phyloP scores from a whole-genome alignment of 345 rosid genomes.

The Bruguiera gymnorhiza region DNA sequence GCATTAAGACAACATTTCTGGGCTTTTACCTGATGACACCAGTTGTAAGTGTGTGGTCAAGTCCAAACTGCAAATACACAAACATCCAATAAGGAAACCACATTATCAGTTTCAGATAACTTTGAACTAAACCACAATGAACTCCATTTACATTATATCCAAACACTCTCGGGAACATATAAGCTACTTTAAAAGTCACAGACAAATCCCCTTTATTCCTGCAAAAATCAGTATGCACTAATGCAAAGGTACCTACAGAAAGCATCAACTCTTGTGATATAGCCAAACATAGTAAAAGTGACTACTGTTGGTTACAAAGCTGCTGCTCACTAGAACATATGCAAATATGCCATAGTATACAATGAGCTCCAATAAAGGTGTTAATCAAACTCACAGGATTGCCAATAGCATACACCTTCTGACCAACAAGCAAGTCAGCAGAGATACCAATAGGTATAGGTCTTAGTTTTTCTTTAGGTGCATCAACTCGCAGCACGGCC shows the following conservation, averaged over 20 bases:
- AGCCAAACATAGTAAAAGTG: background rate
- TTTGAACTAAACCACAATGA: background rate
- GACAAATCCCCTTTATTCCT: background rate
- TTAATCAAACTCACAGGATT: slow-evolving; percentile 69
- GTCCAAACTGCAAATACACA: slow-evolving; percentile 70
- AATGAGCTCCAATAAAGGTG: background rate
- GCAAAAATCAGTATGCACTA: no score
- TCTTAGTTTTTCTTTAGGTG: slow-evolving; percentile 70
- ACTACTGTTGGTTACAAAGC: background rate
- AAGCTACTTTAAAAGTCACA: background rate
- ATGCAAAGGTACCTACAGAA: no score
- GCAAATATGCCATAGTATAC: background rate
- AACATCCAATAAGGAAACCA: slow-evolving; percentile 10
- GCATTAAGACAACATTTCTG: background rate
- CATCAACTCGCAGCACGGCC: slow-evolving; percentile 69
- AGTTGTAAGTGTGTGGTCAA: slow-evolving; percentile 93
- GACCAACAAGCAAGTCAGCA: slow-evolving; percentile 94
- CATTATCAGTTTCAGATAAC: background rate
- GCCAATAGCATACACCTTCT: slow-evolving; percentile 94
- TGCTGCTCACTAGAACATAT: background rate
- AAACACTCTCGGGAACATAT: slow-evolving; percentile 1
- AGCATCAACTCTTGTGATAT: no score
- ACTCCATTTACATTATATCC: slow-evolving; percentile 1
- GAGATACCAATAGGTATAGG: slow-evolving; percentile 90
- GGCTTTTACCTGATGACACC: slow-evolving; percentile 80